These are phyloP conservation scores for Fusarium sp. DNA, from an alignment of 2,329 filamentous ascomycete genomes.

Conservation along the genomic window DNA sequence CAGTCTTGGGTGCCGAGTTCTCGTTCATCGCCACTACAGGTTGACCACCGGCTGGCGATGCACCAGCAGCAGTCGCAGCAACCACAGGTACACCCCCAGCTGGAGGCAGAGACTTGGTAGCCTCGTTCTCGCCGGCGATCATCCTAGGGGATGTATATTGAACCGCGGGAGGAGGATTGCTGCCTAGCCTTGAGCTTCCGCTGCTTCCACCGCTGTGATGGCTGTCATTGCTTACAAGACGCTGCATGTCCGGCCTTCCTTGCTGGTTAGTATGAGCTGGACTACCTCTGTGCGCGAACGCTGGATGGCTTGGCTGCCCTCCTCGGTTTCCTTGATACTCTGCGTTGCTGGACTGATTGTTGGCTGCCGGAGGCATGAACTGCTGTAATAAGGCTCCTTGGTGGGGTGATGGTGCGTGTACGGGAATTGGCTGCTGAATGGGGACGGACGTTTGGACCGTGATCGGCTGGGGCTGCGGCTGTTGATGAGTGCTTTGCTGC, in stretches of 20 bases:
- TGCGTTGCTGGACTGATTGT: background rate
- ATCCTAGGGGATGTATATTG: slow-evolving; percentile 14
- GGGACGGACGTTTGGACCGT: slow-evolving; percentile 26
- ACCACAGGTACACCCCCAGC: slow-evolving; percentile 4
- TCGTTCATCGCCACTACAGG: background rate
- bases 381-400: slow-evolving; percentile 30
- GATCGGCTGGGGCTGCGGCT: slow-evolving; percentile 30
- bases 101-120: slow-evolving; percentile 8
- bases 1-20: background rate
- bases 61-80: slow-evolving; percentile 4
- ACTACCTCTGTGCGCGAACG: background rate
- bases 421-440: slow-evolving; percentile 23
- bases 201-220: slow-evolving; percentile 17
- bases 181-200: slow-evolving; percentile 9
- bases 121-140: slow-evolving; percentile 10
- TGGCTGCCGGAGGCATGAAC: slow-evolving; percentile 13
- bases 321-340: background rate
- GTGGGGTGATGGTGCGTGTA: slow-evolving; percentile 24
- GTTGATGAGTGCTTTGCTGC: slow-evolving; percentile 16
- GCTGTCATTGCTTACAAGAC: slow-evolving; percentile 22
- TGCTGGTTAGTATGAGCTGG: background rate
- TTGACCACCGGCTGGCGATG: background rate
- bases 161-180: background rate
- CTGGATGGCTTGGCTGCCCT: background rate
- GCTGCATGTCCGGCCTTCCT: slow-evolving; percentile 11